A percentile compares a stretch with the other conserved stretches of the same genome.
These are phyloP conservation scores for Ophiostoma sp. DNA, from an alignment of 2,329 filamentous ascomycete species.

Conservation along the genomic window DNA sequence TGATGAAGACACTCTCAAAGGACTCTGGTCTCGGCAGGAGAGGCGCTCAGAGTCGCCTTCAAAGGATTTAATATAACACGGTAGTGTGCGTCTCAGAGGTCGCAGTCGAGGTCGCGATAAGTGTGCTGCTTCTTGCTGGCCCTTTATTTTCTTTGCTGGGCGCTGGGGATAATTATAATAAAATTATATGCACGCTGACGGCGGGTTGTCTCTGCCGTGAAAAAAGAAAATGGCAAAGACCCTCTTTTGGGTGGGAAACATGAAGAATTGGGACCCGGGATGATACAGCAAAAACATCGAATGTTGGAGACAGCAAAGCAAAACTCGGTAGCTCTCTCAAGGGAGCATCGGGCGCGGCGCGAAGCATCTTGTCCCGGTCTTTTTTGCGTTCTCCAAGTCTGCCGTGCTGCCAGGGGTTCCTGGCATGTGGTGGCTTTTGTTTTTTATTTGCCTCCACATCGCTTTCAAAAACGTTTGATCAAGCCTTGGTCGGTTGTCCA, in stretches of 20 bases:
- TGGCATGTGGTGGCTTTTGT: not conserved
- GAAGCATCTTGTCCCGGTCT: not conserved
- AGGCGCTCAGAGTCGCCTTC: not conserved
- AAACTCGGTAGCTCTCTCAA: not conserved
- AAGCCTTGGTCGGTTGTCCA: not conserved
- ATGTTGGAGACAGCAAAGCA: not conserved
- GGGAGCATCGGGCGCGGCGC: not conserved
- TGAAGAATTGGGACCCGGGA: not conserved
- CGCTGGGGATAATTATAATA: not conserved
- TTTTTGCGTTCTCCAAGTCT: conserved; percentile 2
- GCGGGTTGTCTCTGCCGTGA: conserved; percentile 10
- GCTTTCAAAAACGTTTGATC: not conserved
- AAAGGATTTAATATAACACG: not conserved
- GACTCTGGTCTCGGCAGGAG: conserved; percentile 1
- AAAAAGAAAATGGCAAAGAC: not conserved
- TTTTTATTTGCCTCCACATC: not conserved
- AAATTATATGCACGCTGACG: conserved; percentile 2
- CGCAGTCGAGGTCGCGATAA: not conserved
- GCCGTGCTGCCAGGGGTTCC: conserved; percentile 9
- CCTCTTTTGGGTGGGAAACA: not conserved
- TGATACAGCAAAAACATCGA: not conserved
- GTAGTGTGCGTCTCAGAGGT: not conserved
- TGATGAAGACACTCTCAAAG: not conserved
- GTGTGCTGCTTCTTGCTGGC: not conserved
- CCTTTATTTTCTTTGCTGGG: not conserved